Percentiles rank a stretch among this genome's conserved stretches.
phyloP scores from a whole-genome alignment of 805 yeast species.

The Wickerhamiella occidentalis region DNA sequence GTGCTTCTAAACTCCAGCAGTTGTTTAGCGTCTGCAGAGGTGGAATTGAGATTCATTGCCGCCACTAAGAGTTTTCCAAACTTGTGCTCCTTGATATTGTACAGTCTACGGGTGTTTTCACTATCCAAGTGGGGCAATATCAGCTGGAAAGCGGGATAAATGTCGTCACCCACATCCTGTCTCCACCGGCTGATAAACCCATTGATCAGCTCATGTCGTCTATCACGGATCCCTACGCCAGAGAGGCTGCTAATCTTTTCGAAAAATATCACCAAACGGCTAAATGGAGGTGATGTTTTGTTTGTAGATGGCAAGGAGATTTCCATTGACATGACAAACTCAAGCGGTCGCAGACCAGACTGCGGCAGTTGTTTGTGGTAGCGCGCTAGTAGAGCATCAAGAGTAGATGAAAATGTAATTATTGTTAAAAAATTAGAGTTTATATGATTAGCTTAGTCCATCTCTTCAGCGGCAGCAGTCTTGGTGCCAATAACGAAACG shows the following conservation, averaged over 20 bases:
- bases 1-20: slow-evolving; percentile 38
- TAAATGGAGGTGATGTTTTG: slow-evolving; percentile 8
- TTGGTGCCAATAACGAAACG: slow-evolving; percentile 28
- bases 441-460: slow-evolving; percentile 20
- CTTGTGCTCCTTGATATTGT: slow-evolving; percentile 50
- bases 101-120: slow-evolving; percentile 33
- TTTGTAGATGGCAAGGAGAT: slow-evolving; percentile 1
- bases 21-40: slow-evolving; percentile 46
- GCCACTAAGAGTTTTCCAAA: slow-evolving; percentile 39
- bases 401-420: neutral
- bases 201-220: slow-evolving; percentile 21
- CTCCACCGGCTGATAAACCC: slow-evolving; percentile 42
- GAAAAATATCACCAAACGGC: slow-evolving; percentile 3
- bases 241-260: slow-evolving; percentile 2
- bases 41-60: slow-evolving; percentile 46
- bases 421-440: neutral
- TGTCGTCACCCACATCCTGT: slow-evolving; percentile 43
- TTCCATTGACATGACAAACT: neutral
- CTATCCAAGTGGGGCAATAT: slow-evolving; percentile 51
- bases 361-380: no score
- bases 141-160: slow-evolving; percentile 55
- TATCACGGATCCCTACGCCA: slow-evolving; percentile 9
- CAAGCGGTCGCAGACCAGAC: no score
- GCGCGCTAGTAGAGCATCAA: no score
- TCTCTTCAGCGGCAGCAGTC: slow-evolving; percentile 28